A percentile compares a stretch with the other conserved stretches of the same genome.
These are phyloP conservation scores for Aureobasidium sp. DNA, from an alignment of 2,329 filamentous ascomycete genomes.

Conservation along the genomic window DNA sequence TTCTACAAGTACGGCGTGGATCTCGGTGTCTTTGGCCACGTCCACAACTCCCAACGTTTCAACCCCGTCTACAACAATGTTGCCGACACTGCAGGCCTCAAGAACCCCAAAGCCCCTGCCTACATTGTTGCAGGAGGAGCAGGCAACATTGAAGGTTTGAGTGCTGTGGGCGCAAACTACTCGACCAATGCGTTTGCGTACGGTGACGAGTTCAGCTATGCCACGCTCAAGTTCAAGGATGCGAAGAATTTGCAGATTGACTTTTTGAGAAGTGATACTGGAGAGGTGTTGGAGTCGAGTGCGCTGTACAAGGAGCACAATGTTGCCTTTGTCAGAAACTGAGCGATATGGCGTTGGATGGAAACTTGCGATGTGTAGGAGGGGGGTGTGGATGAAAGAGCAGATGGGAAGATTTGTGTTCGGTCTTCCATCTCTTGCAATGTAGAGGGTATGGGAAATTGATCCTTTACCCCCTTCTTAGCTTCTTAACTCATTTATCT, in stretches of 20 bases:
- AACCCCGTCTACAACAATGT: constrained; percentile 26
- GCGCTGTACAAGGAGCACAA: constrained; percentile 19
- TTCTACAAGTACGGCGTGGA: constrained; percentile 51
- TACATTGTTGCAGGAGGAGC: constrained; percentile 49
- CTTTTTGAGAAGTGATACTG: constrained; percentile 43
- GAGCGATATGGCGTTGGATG: too few species aligned
- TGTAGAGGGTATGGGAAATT: too few species aligned
- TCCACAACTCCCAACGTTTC: constrained; percentile 51
- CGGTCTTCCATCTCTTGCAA: too few species aligned
- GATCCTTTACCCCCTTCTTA: too few species aligned
- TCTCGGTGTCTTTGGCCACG: constrained; percentile 48
- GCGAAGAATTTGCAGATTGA: constrained; percentile 40
- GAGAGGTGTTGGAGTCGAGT: constrained; percentile 17
- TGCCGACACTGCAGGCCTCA: constrained; percentile 34
- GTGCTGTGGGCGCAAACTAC: constrained; percentile 34
- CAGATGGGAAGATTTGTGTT: neutral
- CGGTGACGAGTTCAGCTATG: constrained; percentile 45
- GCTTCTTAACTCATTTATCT: too few species aligned
- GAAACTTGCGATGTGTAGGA: too few species aligned
- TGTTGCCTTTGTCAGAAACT: neutral
- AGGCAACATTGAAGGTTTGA: constrained; percentile 47
- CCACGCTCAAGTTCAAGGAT: constrained; percentile 40
- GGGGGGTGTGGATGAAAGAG: neutral
- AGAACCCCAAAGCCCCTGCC: constrained; percentile 46
- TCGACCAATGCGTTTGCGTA: constrained; percentile 42